Evolutionary conservation across 1,284 basidiomycete genomes (phyloP), one percentile per base, ranked within the genome.

Genomic region (Inonotus hispidus): DNA sequence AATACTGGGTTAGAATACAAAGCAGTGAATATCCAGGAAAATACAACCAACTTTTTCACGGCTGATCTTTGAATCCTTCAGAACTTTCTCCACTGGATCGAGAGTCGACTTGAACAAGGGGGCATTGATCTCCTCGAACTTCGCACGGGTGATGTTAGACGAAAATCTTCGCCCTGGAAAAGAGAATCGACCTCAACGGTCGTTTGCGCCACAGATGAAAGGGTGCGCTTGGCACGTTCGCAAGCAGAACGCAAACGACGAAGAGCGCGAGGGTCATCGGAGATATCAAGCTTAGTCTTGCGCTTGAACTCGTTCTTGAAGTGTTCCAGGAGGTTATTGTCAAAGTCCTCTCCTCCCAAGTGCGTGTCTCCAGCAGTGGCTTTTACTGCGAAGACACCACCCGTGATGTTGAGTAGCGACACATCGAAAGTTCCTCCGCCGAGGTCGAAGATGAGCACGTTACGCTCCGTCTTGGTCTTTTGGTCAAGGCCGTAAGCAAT

Each of bases 361-460:
- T 98, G 95, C 67, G 95, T 98, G 79, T 98, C 95, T 83, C 95
- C 96, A 68, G 95, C 95, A 68, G 96, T 98, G 50, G 96, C 94
- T 82, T 96, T 91, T 69, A 98, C 95, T 69, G 94, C 95, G 72
- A 98, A 98, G 70, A 98, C 92, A 78, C 95, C 95, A 72, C 93
- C 94, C 71, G 86, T 93, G 77, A 98, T 98, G 75, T 95, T 95
- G 64, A 98, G 84, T 63, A 98, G 87, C 64, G 95, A 98, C 58
- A 98, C 95, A 87, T 98, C 95, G 80, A 98, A 98, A 66, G 93
- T 95, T 81, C 93, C 97, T 84, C 96, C 96, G 74, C 96, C 96
- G 65, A 99, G 84, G 83, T 99, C 96, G 85, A 98, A 99, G 77
- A 99, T 98, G 75, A 99, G 88, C 64, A 99, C 96, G 75, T 96